Percentiles rank a stretch among this genome's conserved stretches.
phyloP scores from a whole-genome alignment of 1,284 basidiomycete species.

The Cyathus pygmaeus region DNA sequence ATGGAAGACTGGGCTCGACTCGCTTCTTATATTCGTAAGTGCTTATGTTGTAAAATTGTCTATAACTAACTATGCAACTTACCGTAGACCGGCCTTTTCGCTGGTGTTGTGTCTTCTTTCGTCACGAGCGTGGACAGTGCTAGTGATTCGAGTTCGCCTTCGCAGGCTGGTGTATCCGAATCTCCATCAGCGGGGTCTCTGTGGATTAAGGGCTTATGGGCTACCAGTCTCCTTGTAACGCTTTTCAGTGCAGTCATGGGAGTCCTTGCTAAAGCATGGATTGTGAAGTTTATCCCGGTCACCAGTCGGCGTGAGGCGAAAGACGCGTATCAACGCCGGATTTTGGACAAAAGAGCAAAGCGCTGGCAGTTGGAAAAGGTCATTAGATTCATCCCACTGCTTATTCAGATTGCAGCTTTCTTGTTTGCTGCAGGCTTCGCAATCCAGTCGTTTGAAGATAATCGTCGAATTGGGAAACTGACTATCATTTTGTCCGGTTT shows the following conservation, averaged over 20 bases:
- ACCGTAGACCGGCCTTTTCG: slow-evolving; percentile 9
- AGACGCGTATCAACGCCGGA: slow-evolving; percentile 3
- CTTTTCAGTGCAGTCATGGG: slow-evolving; percentile 7
- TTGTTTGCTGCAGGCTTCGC: slow-evolving; percentile 5
- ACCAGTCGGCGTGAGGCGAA: not conserved
- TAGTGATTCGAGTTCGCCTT: not conserved
- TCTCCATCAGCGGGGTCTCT: not conserved
- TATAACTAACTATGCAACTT: not conserved
- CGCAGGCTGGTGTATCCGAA: not conserved
- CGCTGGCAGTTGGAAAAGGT: not conserved
- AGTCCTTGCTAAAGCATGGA: slow-evolving; percentile 6
- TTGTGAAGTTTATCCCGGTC: slow-evolving; percentile 4
- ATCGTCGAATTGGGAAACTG: not conserved
- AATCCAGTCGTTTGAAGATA: not conserved
- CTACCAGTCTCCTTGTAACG: slow-evolving; percentile 3
- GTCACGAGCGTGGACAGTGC: not conserved
- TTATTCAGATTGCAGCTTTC: slow-evolving; percentile 5
- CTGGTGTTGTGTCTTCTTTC: slow-evolving; percentile 5
- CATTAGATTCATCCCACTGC: slow-evolving; percentile 4
- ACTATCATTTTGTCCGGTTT: not conserved
- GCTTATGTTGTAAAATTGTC: too few species aligned
- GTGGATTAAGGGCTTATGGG: slow-evolving; percentile 3
- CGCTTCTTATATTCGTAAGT: slow-evolving; percentile 8
- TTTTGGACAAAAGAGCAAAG: not conserved
- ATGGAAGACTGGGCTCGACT: slow-evolving; percentile 10